Conservation (phyloP, 2,329 filamentous ascomycete genomes). For the Emmonsiellopsis sp. region DNA sequence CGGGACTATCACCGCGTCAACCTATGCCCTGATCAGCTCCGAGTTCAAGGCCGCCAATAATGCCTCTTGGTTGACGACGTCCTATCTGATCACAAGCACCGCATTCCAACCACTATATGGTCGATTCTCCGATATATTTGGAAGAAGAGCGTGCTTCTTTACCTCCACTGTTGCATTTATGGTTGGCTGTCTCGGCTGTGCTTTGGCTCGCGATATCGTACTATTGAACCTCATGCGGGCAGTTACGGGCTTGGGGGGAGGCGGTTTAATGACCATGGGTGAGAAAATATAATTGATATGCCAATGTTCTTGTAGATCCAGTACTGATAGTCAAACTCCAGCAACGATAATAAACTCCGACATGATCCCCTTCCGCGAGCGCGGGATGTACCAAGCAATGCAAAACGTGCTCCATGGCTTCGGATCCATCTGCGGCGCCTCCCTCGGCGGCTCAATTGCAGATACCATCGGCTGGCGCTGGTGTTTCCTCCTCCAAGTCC, state of each 20-base stretch:
- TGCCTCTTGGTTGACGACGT: slow-evolving; percentile 46
- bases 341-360: slow-evolving; percentile 62
- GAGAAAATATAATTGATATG: slow-evolving; percentile 1
- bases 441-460: slow-evolving; percentile 34
- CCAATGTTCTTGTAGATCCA: too few relatives aligned
- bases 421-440: slow-evolving; percentile 48
- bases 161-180: slow-evolving; percentile 54
- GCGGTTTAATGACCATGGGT: slow-evolving; percentile 58
- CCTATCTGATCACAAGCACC: slow-evolving; percentile 54
- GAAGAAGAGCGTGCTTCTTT: slow-evolving; percentile 51
- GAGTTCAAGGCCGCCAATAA: slow-evolving; percentile 38
- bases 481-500: slow-evolving; percentile 53
- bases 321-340: slow-evolving; percentile 4
- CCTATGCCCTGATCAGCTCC: slow-evolving; percentile 38
- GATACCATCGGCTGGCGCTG: slow-evolving; percentile 38
- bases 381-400: slow-evolving; percentile 61
- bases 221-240: slow-evolving; percentile 62
- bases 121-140: slow-evolving; percentile 62
- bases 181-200: slow-evolving; percentile 59
- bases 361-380: slow-evolving; percentile 60
- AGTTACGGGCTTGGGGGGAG: slow-evolving; percentile 63
- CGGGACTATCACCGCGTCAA: slow-evolving; percentile 36
- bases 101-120: slow-evolving; percentile 66
- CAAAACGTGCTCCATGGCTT: slow-evolving; percentile 55
- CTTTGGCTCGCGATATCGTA: slow-evolving; percentile 55